Percentiles rank a stretch among this genome's conserved stretches.
Conservation (phyloP, 2,329 filamentous ascomycete genomes). For the Penicillium hesseltinei region DNA sequence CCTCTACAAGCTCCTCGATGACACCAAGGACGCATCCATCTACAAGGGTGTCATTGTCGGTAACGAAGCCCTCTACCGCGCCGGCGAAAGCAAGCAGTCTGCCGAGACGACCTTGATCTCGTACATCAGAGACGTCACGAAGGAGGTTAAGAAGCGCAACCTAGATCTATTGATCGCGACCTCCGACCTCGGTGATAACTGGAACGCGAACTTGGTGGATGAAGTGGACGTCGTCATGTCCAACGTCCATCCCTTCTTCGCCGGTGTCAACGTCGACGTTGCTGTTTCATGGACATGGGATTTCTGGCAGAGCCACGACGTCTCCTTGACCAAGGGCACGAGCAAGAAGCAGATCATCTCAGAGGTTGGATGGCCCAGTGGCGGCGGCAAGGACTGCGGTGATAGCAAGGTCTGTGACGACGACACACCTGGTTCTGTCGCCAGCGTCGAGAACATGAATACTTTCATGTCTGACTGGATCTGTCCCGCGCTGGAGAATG, state of each 20-base stretch:
- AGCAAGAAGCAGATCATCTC: slow-evolving; percentile 75
- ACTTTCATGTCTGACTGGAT: slow-evolving; percentile 83
- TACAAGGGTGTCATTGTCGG: slow-evolving; percentile 64
- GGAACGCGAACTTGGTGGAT: slow-evolving; percentile 67
- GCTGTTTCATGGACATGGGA: slow-evolving; percentile 77
- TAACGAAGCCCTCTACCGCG: slow-evolving; percentile 62
- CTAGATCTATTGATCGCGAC: slow-evolving; percentile 77
- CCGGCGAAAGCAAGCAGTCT: slow-evolving; percentile 56
- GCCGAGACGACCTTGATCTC: slow-evolving; percentile 61
- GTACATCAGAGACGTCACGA: slow-evolving; percentile 66
- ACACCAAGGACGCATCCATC: slow-evolving; percentile 42
- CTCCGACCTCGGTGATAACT: slow-evolving; percentile 85
- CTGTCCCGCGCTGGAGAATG: slow-evolving; percentile 73
- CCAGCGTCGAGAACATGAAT: slow-evolving; percentile 78
- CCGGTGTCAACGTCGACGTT: slow-evolving; percentile 65
- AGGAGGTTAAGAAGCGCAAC: slow-evolving; percentile 66
- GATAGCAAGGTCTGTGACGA: slow-evolving; percentile 55
- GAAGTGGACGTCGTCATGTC: slow-evolving; percentile 88
- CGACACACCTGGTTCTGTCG: slow-evolving; percentile 64
- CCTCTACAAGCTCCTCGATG: slow-evolving; percentile 79
- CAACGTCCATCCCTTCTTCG: slow-evolving; percentile 96
- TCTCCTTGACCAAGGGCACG: slow-evolving; percentile 58
- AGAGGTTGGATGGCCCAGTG: slow-evolving; percentile 87
- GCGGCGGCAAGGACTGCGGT: slow-evolving; percentile 77
- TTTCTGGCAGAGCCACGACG: slow-evolving; percentile 76